A percentile compares a stretch with the other conserved stretches of the same genome.
phyloP scores from a whole-genome alignment of 495 filamentous ascomycete species.

The Bacidia gigantensis region DNA sequence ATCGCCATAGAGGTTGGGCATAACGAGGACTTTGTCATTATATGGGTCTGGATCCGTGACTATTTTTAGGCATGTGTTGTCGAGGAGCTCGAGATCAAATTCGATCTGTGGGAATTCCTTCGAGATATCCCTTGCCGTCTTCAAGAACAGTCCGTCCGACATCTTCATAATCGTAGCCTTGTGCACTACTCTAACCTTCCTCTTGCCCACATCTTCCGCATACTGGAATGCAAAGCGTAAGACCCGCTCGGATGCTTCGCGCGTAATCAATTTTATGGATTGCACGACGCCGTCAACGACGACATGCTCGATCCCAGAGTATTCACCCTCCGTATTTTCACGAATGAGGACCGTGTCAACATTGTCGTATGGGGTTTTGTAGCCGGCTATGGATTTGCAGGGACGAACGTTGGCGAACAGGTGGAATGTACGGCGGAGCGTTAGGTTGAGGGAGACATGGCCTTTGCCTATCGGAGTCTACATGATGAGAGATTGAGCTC shows the following conservation, averaged over 20 bases:
- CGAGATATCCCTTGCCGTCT: slow-evolving; percentile 63
- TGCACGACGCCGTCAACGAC: slow-evolving; percentile 97
- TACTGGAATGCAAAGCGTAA: slow-evolving; percentile 96
- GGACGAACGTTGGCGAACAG: slow-evolving; percentile 98
- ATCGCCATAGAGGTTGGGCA: slow-evolving; percentile 99
- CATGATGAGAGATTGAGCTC: slow-evolving; percentile 4
- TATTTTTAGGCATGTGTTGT: slow-evolving; percentile 98
- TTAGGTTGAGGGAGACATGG: slow-evolving; percentile 97
- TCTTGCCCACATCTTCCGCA: slow-evolving; percentile 76
- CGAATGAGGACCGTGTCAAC: slow-evolving; percentile 97
- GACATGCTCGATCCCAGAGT: slow-evolving; percentile 97
- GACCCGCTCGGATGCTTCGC: slow-evolving; percentile 84
- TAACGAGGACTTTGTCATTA: slow-evolving; percentile 98
- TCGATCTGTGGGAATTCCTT: slow-evolving; percentile 91
- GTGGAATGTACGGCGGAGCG: slow-evolving; percentile 96
- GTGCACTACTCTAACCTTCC: slow-evolving; percentile 93
- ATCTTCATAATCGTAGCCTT: slow-evolving; percentile 99
- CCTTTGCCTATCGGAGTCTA: slow-evolving; percentile 96
- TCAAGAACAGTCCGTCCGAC: slow-evolving; percentile 95
- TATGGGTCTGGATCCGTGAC: slow-evolving; percentile 87
- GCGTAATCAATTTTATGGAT: slow-evolving; percentile 97
- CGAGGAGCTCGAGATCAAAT: slow-evolving; percentile 91
- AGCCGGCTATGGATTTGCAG: slow-evolving; percentile 89
- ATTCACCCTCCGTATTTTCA: slow-evolving; percentile 99
- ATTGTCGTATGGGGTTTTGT: slow-evolving; percentile 96